Conservation (phyloP, 164 flowering plant genomes). For the grape (Vitis vinifera) region ASM3070453v1 NC_081806.1:9447001-9447500, state of each 20-base stretch:
- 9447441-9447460: constrained; percentile 73
- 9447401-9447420: constrained; percentile 87
- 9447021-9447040: constrained; percentile 55
- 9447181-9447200: constrained; percentile 43
- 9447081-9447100: constrained; percentile 48
- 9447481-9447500: constrained; percentile 75
- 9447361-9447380: constrained; percentile 38
- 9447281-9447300: constrained; percentile 45
- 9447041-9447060: constrained; percentile 52
- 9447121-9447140: constrained; percentile 54
- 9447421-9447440: constrained; percentile 87
- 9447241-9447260: constrained; percentile 50
- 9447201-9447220: constrained; percentile 51
- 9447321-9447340: constrained; percentile 51
- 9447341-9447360: constrained; percentile 50
- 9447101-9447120: constrained; percentile 51
- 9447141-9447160: constrained; percentile 53
- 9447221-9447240: constrained; percentile 39
- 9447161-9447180: constrained; percentile 51
- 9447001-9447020: constrained; percentile 54
- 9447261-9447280: constrained; percentile 34
- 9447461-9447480: constrained; percentile 70
- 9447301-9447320: constrained; percentile 46
- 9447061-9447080: constrained; percentile 54
- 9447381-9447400: constrained; percentile 49